A percentile compares a stretch with the other conserved stretches of the same genome.
Conservation (phyloP, 1,284 basidiomycete genomes). For the Vanrija humicola region DNA sequence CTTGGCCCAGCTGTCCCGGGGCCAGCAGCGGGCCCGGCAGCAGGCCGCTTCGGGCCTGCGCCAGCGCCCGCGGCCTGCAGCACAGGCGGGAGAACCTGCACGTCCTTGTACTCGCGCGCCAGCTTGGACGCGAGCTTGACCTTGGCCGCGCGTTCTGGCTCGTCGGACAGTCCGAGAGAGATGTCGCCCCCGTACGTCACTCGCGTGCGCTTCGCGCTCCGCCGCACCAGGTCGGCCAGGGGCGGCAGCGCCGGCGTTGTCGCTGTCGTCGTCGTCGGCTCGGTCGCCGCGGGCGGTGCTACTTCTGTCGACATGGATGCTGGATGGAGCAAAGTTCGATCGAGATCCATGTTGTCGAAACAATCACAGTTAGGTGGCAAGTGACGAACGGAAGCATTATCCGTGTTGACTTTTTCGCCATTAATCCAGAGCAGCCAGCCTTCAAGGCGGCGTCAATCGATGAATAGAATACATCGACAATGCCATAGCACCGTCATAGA, state of each 20-base stretch:
- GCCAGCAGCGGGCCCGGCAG: conserved; percentile 51
- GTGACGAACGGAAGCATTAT: no score
- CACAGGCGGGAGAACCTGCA: conserved; percentile 75
- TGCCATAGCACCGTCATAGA: no score
- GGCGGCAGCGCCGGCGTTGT: conserved; percentile 24
- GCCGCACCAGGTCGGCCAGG: conserved; percentile 45
- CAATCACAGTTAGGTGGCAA: background rate
- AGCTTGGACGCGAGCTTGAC: conserved; percentile 62
- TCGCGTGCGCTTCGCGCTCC: conserved; percentile 50
- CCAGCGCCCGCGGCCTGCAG: conserved; percentile 67
- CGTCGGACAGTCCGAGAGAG: conserved; percentile 29
- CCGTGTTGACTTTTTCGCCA: no score
- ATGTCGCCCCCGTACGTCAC: conserved; percentile 46
- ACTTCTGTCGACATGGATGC: conserved; percentile 23
- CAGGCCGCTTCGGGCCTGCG: conserved; percentile 68
- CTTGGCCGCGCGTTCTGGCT: conserved; percentile 48
- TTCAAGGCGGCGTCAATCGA: no score
- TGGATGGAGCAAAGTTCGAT: background rate
- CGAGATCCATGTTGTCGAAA: background rate
- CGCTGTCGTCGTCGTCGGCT: background rate
- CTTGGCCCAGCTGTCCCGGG: conserved; percentile 59
- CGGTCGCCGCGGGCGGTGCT: conserved; percentile 26
- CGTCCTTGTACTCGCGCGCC: conserved; percentile 79
- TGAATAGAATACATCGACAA: no score
- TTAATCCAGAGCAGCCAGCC: no score